These are phyloP conservation scores for Penicillium goetzii DNA, from an alignment of 495 filamentous ascomycete species.

Conservation along the genomic window DNA sequence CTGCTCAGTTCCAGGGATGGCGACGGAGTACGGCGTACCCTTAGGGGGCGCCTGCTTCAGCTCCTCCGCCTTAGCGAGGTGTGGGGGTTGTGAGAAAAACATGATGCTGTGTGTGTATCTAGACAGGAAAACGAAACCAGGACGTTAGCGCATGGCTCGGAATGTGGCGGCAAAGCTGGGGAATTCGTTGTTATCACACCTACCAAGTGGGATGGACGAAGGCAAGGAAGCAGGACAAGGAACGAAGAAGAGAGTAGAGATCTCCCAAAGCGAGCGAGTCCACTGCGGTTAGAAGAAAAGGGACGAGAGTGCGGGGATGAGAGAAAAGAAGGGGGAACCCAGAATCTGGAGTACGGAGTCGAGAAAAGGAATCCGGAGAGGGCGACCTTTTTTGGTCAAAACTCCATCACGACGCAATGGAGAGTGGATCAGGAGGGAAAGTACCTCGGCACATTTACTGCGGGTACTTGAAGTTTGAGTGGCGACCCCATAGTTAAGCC, in stretches of 20 bases:
- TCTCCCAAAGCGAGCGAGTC: slow-evolving; percentile 7
- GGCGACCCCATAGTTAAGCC: neutral
- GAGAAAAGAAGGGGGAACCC: slow-evolving; percentile 10
- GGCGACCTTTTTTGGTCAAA: slow-evolving; percentile 25
- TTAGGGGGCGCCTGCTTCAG: slow-evolving; percentile 47
- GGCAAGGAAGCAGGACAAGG: slow-evolving; percentile 11
- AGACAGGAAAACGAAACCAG: slow-evolving; percentile 2
- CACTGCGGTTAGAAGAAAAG: slow-evolving; percentile 9
- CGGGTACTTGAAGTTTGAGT: slow-evolving; percentile 10
- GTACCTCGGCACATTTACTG: slow-evolving; percentile 31
- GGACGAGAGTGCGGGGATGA: slow-evolving; percentile 13
- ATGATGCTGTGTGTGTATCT: slow-evolving; percentile 27
- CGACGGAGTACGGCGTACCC: slow-evolving; percentile 56
- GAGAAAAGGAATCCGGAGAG: slow-evolving; percentile 23
- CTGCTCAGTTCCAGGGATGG: slow-evolving; percentile 72
- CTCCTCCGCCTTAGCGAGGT: slow-evolving; percentile 49
- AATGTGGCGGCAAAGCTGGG: neutral
- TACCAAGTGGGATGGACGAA: slow-evolving; percentile 4
- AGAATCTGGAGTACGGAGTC: slow-evolving; percentile 18
- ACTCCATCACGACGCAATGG: slow-evolving; percentile 19
- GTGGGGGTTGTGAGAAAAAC: slow-evolving; percentile 48
- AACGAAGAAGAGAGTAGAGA: slow-evolving; percentile 16
- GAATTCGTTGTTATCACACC: neutral
- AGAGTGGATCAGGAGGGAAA: slow-evolving; percentile 19
- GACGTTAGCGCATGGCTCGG: slow-evolving; percentile 9